phyloP scores from a whole-genome alignment of 1,139 yeast genomes.

The Scheffersomyces stambukii region DNA sequence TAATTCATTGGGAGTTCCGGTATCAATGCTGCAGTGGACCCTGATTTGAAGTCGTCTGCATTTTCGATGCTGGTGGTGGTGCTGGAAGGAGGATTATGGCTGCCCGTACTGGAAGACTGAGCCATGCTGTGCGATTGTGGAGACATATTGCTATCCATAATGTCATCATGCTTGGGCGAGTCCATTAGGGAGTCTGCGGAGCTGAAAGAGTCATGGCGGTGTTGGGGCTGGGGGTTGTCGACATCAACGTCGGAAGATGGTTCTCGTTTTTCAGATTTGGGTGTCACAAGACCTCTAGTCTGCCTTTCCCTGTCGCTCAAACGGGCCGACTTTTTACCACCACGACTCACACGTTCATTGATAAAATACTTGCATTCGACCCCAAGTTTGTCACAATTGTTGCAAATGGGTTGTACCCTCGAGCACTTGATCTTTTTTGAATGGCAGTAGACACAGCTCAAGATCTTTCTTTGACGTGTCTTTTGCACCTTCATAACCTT shows the following conservation, averaged over 20 bases:
- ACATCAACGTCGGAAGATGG: too few relatives aligned
- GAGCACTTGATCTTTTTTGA: conserved; percentile 59
- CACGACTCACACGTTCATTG: conserved; percentile 51
- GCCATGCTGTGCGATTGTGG: too few relatives aligned
- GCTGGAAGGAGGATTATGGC: conserved; percentile 3
- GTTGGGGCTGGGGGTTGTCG: too few relatives aligned
- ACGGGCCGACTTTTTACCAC: conserved; percentile 32
- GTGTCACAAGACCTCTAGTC: conserved; percentile 9
- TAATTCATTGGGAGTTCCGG: too few relatives aligned
- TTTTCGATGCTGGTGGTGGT: conserved; percentile 4
- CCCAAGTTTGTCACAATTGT: conserved; percentile 43
- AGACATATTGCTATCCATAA: too few relatives aligned
- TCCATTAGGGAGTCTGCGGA: too few relatives aligned
- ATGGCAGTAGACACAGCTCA: conserved; percentile 59
- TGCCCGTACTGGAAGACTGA: too few relatives aligned
- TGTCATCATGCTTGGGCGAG: too few relatives aligned
- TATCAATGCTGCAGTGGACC: too few relatives aligned
- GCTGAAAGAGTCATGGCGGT: too few relatives aligned
- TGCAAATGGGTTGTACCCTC: conserved; percentile 45
- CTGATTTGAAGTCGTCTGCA: too few relatives aligned
- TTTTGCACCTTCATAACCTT: conserved; percentile 56
- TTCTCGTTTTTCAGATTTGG: too few relatives aligned
- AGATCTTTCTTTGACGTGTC: conserved; percentile 53
- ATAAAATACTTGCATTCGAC: conserved; percentile 51
- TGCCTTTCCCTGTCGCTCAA: conserved; percentile 10